Conservation (phyloP, 1,139 yeast species). For the Suhomyces panamericanus region DNA sequence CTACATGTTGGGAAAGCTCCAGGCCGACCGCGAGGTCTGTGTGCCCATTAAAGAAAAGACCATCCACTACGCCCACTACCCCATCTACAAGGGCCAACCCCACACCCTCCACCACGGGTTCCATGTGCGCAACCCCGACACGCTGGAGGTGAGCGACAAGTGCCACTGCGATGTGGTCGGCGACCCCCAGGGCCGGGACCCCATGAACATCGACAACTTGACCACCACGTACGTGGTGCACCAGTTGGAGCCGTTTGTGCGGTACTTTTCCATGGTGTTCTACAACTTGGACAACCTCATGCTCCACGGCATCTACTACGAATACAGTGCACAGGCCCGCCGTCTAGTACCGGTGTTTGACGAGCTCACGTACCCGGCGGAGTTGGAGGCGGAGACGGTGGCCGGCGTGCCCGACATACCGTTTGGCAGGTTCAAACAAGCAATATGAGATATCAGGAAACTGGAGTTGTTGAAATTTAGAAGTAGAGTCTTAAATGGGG, state of each 20-base stretch:
- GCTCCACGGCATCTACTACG: conserved; percentile 42
- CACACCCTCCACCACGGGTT: conserved; percentile 38
- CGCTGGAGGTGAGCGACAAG: conserved; percentile 4
- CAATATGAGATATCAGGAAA: background rate
- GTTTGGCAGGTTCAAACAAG: conserved; percentile 6
- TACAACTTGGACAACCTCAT: conserved; percentile 30
- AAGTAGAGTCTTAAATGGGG: too few relatives aligned
- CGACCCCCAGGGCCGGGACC: conserved; percentile 28
- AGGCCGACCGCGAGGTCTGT: conserved; percentile 42
- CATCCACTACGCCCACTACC: conserved; percentile 28
- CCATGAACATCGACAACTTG: conserved; percentile 34
- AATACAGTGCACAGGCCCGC: conserved; percentile 14
- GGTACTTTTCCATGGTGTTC: conserved; percentile 29
- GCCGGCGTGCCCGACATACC: conserved; percentile 5
- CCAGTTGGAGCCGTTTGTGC: conserved; percentile 35
- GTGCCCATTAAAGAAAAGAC: conserved; percentile 36
- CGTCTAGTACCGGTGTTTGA: conserved; percentile 33
- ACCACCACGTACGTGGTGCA: conserved; percentile 40
- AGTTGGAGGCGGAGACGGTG: conserved; percentile 12
- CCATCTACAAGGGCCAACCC: conserved; percentile 41
- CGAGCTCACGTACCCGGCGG: conserved; percentile 28
- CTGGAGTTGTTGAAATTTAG: too few relatives aligned
- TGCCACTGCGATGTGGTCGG: conserved; percentile 27
- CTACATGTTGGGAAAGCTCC: conserved; percentile 37
- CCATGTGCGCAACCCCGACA: conserved; percentile 19